Conservation (phyloP, 1,284 basidiomycete genomes). For the Leccinum pachyderme region DNA sequence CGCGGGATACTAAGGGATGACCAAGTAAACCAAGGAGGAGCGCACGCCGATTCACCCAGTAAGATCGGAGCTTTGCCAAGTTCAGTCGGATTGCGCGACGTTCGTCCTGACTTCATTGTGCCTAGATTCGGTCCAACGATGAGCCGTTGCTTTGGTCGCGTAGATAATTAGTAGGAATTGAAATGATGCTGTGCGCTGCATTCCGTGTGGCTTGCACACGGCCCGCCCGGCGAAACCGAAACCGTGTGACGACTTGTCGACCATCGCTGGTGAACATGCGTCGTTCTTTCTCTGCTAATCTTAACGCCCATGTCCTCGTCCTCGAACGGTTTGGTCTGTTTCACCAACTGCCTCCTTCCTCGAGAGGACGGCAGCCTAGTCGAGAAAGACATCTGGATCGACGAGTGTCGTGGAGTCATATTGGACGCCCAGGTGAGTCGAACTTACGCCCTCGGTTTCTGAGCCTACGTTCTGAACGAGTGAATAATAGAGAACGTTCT, state of each 20-base stretch:
- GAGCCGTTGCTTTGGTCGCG: background rate
- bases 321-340: conserved; percentile 70
- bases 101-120: no score
- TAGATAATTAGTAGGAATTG: background rate
- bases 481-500: conserved; percentile 51
- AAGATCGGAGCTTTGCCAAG: no score
- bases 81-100: no score
- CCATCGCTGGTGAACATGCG: background rate
- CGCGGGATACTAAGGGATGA: no score
- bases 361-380: conserved; percentile 72
- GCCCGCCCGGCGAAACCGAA: background rate
- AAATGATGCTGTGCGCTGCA: background rate
- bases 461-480: conserved; percentile 6
- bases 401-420: conserved; percentile 64
- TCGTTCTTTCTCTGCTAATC: conserved; percentile 4
- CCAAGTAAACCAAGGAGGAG: no score
- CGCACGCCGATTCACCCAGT: no score
- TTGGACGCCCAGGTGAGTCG: conserved; percentile 65
- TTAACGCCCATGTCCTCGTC: conserved; percentile 30
- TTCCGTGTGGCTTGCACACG: background rate
- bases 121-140: background rate
- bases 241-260: conserved; percentile 14
- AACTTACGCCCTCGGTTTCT: no score
- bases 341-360: conserved; percentile 80
- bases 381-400: conserved; percentile 74